Percentiles rank a stretch among this genome's conserved stretches.
Conservation (phyloP, 2,329 filamentous ascomycete genomes). For the Paecilomyces variotii region DNA sequence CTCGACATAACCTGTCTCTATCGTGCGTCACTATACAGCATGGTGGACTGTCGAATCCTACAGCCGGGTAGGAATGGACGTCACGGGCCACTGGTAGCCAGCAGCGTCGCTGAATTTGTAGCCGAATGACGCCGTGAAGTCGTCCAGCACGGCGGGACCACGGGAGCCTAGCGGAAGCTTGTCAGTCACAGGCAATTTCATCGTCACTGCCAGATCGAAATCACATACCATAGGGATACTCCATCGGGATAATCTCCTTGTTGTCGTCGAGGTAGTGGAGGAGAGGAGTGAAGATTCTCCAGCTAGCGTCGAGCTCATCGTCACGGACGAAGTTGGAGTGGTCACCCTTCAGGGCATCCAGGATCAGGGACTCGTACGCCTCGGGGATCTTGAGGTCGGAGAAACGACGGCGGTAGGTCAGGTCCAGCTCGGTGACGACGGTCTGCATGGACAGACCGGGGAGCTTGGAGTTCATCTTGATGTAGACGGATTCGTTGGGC, state of each 20-base stretch:
- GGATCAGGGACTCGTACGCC: constrained; percentile 94
- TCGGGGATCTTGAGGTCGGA: constrained; percentile 99
- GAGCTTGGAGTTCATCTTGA: constrained; percentile 99
- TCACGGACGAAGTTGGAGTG: constrained; percentile 99
- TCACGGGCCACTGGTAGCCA: constrained; percentile 90
- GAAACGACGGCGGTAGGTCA: constrained; percentile 96
- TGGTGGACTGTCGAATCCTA: constrained; percentile 37
- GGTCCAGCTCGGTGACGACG: constrained; percentile 93
- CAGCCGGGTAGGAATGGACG: constrained; percentile 70
- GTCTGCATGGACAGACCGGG: constrained; percentile 99
- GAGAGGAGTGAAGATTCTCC: constrained; percentile 96
- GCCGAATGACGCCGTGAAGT: constrained; percentile 95
- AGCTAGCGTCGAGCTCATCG: constrained; percentile 92
- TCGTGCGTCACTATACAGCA: background rate
- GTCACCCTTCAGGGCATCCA: constrained; percentile 96
- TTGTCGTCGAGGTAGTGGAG: constrained; percentile 98
- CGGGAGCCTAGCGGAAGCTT: constrained; percentile 63
- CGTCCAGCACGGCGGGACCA: constrained; percentile 89
- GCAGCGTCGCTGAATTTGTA: constrained; percentile 98
- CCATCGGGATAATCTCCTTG: constrained; percentile 99
- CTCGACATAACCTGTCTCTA: background rate
- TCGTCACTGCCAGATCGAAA: background rate
- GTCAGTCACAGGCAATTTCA: constrained; percentile 4
- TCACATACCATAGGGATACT: constrained; percentile 93
- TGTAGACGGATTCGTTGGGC: constrained; percentile 98